Conservation (phyloP, 176 grass and related monocot genomes). For the Hordeum vulgare region MorexV3_pseudomolecules_assembly NC_058518.1:457317081-457317580, state of each 20-base stretch:
- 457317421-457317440: constrained; percentile 88
- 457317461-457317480: constrained; percentile 76
- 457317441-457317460: constrained; percentile 90
- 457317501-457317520: constrained; percentile 98
- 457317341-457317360: constrained; percentile 92
- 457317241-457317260: constrained; percentile 9
- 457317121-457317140: not conserved
- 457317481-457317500: constrained; percentile 84
- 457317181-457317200: constrained; percentile 37
- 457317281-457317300: not conserved
- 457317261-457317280: not conserved
- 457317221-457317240: not conserved
- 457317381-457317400: constrained; percentile 95
- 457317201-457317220: not conserved
- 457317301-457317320: no score
- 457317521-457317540: constrained; percentile 62
- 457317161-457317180: constrained; percentile 5
- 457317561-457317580: constrained; percentile 85
- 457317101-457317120: no score
- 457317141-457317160: no score
- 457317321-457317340: not conserved
- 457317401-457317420: constrained; percentile 95
- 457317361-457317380: constrained; percentile 72
- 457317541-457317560: constrained; percentile 76
- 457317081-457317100: not conserved